Evolutionary conservation across 1,139 yeast genomes (phyloP), one percentile per base, ranked within the genome.

Genomic region (Magnusiomyces sp.): DNA sequence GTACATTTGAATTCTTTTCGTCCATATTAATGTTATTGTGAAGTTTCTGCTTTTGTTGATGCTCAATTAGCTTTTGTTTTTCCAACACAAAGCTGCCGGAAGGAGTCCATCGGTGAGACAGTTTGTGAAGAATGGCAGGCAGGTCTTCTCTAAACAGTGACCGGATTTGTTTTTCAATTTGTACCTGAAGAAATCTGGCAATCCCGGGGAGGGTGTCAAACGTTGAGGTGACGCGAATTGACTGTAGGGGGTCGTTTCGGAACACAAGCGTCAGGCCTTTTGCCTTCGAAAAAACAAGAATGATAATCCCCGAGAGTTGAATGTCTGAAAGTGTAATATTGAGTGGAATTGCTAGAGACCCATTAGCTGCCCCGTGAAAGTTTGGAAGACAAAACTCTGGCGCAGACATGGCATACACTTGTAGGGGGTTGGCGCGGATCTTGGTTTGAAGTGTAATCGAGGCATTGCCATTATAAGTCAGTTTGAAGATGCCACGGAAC

Each of bases 221-320:
- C 13, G 95, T 83, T 7, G 95, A 84, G 52, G 82, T 79, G 9
- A 88, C 95, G 56, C 81, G 81, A 54, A 88, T 86, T 31, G 83
- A 78, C 57, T 86, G 95, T 53, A 88, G 72, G 0, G 95, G 95
- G 65, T 88, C 96, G 65, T 88, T 88, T 58, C 92, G 75, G 67
- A 88, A 88, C 34, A 88, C 96, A 42, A 88, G 70, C 0, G 95
- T 88, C 48, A 88, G 73, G 0, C 96, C 95, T 62, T 86, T 86
- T 4, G 86, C 75, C 59, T 83, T 83, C 36, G 86, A 80, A 62
- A 85, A 88, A 1, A 88, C 95, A 56, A 87, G 79, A 51, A 88
- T 84, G 19, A 90, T 89, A 54, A 88, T 87, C 2, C 95, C 95
- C 52, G 83, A 79, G 48, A 88, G 73, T 57, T 76, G 76, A 54